Percentiles rank a stretch among this genome's conserved stretches.
Evolutionary conservation across 805 yeast genomes (phyloP).

Genomic region (Pichia gijzeniarum): DNA sequence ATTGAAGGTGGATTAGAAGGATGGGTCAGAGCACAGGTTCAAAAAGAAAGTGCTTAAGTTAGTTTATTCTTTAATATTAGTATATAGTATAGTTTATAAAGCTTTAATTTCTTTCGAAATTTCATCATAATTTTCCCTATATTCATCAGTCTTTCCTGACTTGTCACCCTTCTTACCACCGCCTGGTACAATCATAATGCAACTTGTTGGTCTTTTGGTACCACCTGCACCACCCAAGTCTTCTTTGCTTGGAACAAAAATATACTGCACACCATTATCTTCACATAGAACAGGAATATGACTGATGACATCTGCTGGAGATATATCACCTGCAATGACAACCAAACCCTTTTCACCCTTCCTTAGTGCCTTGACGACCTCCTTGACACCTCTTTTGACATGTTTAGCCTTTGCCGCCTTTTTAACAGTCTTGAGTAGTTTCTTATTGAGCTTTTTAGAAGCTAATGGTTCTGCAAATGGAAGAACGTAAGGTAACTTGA

Average conservation of each 20-base stretch:
- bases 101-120: slow-evolving; percentile 81
- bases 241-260: slow-evolving; percentile 95
- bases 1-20: slow-evolving; percentile 97
- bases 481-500: slow-evolving; percentile 81
- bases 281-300: slow-evolving; percentile 97
- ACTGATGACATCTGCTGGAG: slow-evolving; percentile 94
- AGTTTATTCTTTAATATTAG: neutral
- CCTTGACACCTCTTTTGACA: slow-evolving; percentile 98
- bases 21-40: slow-evolving; percentile 82
- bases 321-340: slow-evolving; percentile 94
- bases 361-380: slow-evolving; percentile 94
- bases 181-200: slow-evolving; percentile 96
- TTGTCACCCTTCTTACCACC: slow-evolving; percentile 64
- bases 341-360: slow-evolving; percentile 98
- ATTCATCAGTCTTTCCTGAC: slow-evolving; percentile 74
- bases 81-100: slow-evolving; percentile 19
- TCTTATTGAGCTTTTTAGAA: slow-evolving; percentile 90
- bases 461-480: slow-evolving; percentile 96
- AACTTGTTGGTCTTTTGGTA: slow-evolving; percentile 97
- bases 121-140: slow-evolving; percentile 89
- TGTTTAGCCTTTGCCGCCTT: slow-evolving; percentile 98
- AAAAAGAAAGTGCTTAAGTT: slow-evolving; percentile 17
- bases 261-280: slow-evolving; percentile 83
- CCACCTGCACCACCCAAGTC: slow-evolving; percentile 99
- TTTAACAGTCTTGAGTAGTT: slow-evolving; percentile 90